Evolutionary conservation across 2,329 filamentous ascomycete species (phyloP).

Genomic region (Fulvia fulva): DNA sequence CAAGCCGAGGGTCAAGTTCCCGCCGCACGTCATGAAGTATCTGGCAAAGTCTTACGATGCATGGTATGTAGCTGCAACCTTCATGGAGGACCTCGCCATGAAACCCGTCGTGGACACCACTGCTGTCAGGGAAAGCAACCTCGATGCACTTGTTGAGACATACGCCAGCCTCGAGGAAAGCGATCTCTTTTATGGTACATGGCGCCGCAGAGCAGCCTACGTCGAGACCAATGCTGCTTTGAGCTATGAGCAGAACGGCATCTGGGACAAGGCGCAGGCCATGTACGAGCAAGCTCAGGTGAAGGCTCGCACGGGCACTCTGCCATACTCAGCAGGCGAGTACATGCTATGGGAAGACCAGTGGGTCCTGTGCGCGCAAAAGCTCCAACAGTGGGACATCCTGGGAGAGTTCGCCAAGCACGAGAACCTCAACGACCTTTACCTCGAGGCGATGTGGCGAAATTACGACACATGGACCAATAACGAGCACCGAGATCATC

Average conservation of each 20-base stretch:
- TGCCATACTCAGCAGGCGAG: slow-evolving; percentile 92
- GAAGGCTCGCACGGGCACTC: slow-evolving; percentile 91
- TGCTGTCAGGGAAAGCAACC: slow-evolving; percentile 83
- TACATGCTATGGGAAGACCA: slow-evolving; percentile 99
- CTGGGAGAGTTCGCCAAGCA: slow-evolving; percentile 97
- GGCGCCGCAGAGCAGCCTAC: slow-evolving; percentile 91
- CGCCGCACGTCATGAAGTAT: slow-evolving; percentile 94
- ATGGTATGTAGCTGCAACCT: slow-evolving; percentile 92
- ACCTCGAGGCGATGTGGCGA: slow-evolving; percentile 92
- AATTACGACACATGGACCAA: slow-evolving; percentile 93
- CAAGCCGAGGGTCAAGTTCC: slow-evolving; percentile 83
- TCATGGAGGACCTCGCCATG: slow-evolving; percentile 85
- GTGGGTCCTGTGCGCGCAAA: slow-evolving; percentile 96
- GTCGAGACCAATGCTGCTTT: slow-evolving; percentile 96
- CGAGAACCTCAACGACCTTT: slow-evolving; percentile 94
- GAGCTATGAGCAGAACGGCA: slow-evolving; percentile 97
- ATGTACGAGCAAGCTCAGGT: slow-evolving; percentile 96
- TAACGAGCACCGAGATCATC: slow-evolving; percentile 76
- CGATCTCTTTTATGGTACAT: slow-evolving; percentile 95
- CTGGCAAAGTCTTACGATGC: slow-evolving; percentile 89
- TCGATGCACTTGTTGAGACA: slow-evolving; percentile 91
- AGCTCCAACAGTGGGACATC: slow-evolving; percentile 98
- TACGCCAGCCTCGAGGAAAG: slow-evolving; percentile 91
- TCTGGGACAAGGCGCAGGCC: slow-evolving; percentile 98
- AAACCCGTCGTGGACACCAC: slow-evolving; percentile 79